A percentile compares a stretch with the other conserved stretches of the same genome.
Evolutionary conservation across 805 yeast genomes (phyloP).

Genomic region (Metschnikowia kunwiensis): DNA sequence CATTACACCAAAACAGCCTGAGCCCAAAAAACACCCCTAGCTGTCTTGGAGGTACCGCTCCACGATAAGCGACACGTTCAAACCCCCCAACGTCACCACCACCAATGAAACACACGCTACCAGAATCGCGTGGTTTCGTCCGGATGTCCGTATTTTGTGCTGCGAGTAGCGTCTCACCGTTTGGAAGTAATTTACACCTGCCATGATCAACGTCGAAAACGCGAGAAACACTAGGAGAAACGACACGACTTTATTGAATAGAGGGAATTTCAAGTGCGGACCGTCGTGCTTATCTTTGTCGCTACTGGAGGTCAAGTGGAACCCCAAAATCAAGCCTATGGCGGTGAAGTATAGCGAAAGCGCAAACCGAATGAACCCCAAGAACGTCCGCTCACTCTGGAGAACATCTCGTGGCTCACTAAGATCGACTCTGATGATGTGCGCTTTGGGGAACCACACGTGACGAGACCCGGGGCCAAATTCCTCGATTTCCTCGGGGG

Average conservation of each 20-base stretch:
- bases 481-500: conserved; percentile 1
- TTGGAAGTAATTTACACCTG: conserved; percentile 41
- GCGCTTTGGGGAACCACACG: conserved; percentile 13
- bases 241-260: conserved; percentile 26
- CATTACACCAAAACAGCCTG: no score
- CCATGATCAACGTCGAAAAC: conserved; percentile 34
- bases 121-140: conserved; percentile 30
- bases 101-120: conserved; percentile 31
- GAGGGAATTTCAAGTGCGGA: conserved; percentile 2
- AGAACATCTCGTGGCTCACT: conserved; percentile 53
- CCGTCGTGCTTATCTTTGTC: neutral
- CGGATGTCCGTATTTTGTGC: conserved; percentile 38
- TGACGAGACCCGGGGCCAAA: conserved; percentile 1
- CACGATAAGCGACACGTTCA: conserved; percentile 30
- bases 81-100: conserved; percentile 33
- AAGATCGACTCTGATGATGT: conserved; percentile 13
- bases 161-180: conserved; percentile 45
- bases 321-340: conserved; percentile 45
- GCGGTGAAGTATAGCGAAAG: conserved; percentile 45
- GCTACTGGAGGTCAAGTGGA: conserved; percentile 31
- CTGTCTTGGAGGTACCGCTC: conserved; percentile 15
- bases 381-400: conserved; percentile 52
- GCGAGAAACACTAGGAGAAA: conserved; percentile 38
- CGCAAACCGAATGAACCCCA: conserved; percentile 48
- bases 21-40: no score